Conservation (phyloP, 441 rosid species). For the Populus hybrid region DNA sequence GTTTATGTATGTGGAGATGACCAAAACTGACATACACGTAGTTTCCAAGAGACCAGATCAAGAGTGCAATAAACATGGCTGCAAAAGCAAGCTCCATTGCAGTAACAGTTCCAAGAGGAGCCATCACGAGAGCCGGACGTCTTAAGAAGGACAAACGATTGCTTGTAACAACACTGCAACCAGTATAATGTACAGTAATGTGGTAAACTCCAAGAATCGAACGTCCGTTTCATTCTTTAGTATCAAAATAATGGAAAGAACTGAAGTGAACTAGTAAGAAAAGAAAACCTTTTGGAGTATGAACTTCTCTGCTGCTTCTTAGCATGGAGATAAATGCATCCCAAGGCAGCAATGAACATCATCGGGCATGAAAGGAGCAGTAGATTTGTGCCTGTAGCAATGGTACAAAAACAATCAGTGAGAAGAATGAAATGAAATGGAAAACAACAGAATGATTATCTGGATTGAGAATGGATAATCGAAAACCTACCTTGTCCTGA, state of each 20-base stretch:
- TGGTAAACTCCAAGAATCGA: neutral
- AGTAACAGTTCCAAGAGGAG: constrained; percentile 49
- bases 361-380: constrained; percentile 46
- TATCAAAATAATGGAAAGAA: neutral
- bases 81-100: constrained; percentile 38
- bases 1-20: constrained; percentile 30
- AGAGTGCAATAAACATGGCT: constrained; percentile 45
- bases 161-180: constrained; percentile 15
- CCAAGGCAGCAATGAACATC: constrained; percentile 42
- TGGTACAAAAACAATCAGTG: neutral
- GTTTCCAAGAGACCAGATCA: constrained; percentile 49
- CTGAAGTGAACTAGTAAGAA: neutral
- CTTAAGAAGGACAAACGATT: constrained; percentile 19
- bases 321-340: constrained; percentile 48
- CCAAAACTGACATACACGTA: constrained; percentile 37
- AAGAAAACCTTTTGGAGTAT: constrained; percentile 6
- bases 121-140: constrained; percentile 39
- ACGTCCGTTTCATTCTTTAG: neutral
- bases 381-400: constrained; percentile 31
- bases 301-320: constrained; percentile 5
- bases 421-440: neutral
- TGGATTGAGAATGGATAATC: neutral
- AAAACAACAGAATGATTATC: neutral
- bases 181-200: neutral
- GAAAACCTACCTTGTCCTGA: constrained; percentile 36